Evolutionary conservation across 495 filamentous ascomycete species (phyloP).

Genomic region (Lasiosphaeria miniovina): DNA sequence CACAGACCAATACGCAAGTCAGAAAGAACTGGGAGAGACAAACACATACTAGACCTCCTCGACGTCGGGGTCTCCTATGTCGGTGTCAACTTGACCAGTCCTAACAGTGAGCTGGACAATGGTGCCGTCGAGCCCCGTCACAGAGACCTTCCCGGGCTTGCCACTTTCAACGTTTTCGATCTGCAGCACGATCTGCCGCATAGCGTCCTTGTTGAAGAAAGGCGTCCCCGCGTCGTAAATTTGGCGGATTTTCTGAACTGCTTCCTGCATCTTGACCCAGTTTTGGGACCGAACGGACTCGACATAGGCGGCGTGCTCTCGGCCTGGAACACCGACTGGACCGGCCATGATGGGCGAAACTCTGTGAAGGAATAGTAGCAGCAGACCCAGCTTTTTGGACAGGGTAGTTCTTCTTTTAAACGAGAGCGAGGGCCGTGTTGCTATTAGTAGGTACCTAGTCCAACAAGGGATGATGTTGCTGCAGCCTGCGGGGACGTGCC

Average conservation of each 20-base stretch:
- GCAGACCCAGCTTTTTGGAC: no score
- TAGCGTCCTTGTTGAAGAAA: constrained; percentile 2
- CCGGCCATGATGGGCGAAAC: no score
- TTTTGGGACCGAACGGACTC: no score
- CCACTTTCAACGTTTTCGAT: constrained; percentile 1
- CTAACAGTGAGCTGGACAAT: neutral
- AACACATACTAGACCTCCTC: neutral
- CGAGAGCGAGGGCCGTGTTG: no score
- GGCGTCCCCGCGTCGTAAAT: neutral
- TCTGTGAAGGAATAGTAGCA: no score
- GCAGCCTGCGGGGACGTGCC: no score
- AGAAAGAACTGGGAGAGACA: neutral
- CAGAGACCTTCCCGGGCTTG: neutral
- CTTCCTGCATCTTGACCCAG: neutral
- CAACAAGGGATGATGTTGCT: no score
- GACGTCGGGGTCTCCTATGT: neutral
- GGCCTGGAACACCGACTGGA: no score
- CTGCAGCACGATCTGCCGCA: neutral
- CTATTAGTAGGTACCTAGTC: no score
- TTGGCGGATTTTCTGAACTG: constrained; percentile 1
- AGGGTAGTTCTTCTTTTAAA: no score
- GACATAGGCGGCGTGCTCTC: no score
- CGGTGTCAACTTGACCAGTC: neutral
- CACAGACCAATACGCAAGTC: neutral
- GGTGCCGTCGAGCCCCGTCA: constrained; percentile 1